Evolutionary conservation across 2,329 filamentous ascomycete genomes (phyloP).

Genomic region (Trichoderma hamatum): DNA sequence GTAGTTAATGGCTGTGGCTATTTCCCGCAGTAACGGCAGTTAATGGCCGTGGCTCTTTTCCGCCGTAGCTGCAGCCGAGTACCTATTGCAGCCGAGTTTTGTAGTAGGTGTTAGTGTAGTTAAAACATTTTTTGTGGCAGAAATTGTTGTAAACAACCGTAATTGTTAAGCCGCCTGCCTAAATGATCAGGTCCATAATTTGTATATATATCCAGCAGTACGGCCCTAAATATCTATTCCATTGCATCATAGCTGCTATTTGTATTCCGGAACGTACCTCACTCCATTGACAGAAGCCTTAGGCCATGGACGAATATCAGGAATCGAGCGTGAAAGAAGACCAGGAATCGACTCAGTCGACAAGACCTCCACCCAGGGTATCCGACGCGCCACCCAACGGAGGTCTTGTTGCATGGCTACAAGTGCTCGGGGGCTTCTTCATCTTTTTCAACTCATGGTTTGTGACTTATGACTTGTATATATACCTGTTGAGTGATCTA

Average conservation of each 20-base stretch:
- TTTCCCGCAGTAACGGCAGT: no score
- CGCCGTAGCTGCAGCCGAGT: no score
- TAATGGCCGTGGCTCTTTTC: no score
- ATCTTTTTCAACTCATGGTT: conserved; percentile 39
- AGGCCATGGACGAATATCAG: neutral
- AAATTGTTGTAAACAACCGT: no score
- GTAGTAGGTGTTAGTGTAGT: no score
- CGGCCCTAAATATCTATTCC: neutral
- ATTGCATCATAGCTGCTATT: neutral
- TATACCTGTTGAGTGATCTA: neutral
- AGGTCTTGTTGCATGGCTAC: conserved; percentile 58
- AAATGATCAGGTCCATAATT: neutral
- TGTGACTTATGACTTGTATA: neutral
- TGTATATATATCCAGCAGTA: neutral
- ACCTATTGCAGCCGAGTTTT: no score
- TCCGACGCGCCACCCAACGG: conserved; percentile 46
- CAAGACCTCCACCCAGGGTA: neutral
- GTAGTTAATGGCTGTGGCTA: no score
- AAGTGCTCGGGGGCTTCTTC: conserved; percentile 50
- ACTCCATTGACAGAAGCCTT: no score
- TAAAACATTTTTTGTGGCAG: no score
- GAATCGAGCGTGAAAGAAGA: neutral
- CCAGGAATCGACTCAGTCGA: neutral
- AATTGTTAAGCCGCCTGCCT: no score
- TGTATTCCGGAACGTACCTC: neutral